Evolutionary conservation across 768 basidiomycete genomes (phyloP).

Genomic region (Boletus subcaerulescens): DNA sequence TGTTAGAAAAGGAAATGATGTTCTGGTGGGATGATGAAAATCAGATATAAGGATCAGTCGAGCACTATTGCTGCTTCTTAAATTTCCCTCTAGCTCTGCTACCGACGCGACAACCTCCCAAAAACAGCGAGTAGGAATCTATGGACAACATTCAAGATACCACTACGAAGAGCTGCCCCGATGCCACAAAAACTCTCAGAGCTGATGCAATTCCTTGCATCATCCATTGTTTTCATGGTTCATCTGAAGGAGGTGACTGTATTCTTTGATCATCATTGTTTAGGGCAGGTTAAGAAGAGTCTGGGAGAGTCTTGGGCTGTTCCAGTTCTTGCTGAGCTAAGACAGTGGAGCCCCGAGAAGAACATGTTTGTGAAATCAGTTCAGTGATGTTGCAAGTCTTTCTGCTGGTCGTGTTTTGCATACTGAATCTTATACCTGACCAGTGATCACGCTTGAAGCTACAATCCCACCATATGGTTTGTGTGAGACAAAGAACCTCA

Average conservation of each 20-base stretch:
- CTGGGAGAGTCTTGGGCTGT: slow-evolving; percentile 47
- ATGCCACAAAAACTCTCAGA: slow-evolving; percentile 73
- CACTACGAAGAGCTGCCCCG: slow-evolving; percentile 68
- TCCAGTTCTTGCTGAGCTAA: slow-evolving; percentile 51
- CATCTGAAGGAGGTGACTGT: slow-evolving; percentile 70
- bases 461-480: background rate
- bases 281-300: slow-evolving; percentile 62
- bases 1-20: background rate
- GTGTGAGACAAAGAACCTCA: background rate
- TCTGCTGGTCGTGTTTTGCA: background rate
- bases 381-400: background rate
- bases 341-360: slow-evolving; percentile 47
- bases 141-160: slow-evolving; percentile 89
- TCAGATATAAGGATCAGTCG: background rate
- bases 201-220: slow-evolving; percentile 84
- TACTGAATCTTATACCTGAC: background rate
- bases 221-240: slow-evolving; percentile 89
- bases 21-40: background rate
- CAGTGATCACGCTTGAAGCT: background rate
- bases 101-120: background rate
- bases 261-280: slow-evolving; percentile 69
- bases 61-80: background rate
- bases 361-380: slow-evolving; percentile 59
- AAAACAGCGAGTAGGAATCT: slow-evolving; percentile 16
- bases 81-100: background rate